A percentile compares a stretch with the other conserved stretches of the same genome.
phyloP scores from a whole-genome alignment of 2,329 filamentous ascomycete species.

The Talaromyces islandicus region DNA sequence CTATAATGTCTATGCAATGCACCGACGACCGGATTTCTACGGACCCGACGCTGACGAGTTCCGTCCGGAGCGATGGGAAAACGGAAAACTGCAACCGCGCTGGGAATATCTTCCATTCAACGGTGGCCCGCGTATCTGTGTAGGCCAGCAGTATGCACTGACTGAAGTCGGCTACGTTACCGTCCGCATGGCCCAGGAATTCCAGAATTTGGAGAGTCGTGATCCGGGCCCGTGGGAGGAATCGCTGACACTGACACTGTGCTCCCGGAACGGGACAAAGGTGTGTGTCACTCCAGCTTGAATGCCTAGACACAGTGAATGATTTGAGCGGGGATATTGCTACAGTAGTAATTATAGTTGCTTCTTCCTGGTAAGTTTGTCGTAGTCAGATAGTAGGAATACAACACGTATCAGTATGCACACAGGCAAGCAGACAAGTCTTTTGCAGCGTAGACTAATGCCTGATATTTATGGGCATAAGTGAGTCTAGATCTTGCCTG shows the following conservation, averaged over 20 bases:
- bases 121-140: constrained; percentile 1
- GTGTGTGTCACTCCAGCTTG: neutral
- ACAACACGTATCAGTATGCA: neutral
- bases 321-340: neutral
- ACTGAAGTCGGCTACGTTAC: constrained; percentile 5
- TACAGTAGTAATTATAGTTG: neutral
- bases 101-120: constrained; percentile 9
- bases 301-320: neutral
- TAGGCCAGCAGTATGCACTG: constrained; percentile 1
- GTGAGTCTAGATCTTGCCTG: neutral
- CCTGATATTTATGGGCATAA: too few species aligned
- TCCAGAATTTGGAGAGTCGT: constrained; percentile 35
- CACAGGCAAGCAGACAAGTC: too few species aligned
- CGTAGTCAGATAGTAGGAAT: neutral
- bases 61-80: constrained; percentile 7
- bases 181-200: constrained; percentile 48
- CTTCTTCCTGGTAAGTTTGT: neutral
- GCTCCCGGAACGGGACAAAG: neutral
- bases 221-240: constrained; percentile 9
- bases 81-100: neutral
- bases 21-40: constrained; percentile 54
- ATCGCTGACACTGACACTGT: neutral
- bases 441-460: too few species aligned
- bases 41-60: constrained; percentile 36
- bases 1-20: constrained; percentile 67